These are phyloP conservation scores for Aschersonia sp. DNA, from an alignment of 2,329 filamentous ascomycete species.

Conservation along the genomic window DNA sequence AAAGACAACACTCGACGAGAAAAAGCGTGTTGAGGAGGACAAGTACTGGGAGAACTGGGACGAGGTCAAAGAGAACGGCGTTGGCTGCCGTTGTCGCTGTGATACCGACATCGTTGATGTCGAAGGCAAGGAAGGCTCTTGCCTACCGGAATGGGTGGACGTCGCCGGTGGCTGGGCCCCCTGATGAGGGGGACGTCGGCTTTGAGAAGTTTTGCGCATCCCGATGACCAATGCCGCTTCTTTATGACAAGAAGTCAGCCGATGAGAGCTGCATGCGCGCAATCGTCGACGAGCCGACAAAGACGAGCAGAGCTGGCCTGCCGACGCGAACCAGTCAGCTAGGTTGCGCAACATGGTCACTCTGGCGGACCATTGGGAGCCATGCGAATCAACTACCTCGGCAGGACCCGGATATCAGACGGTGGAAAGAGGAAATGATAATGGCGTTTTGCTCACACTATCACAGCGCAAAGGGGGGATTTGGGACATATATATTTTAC, in stretches of 20 bases:
- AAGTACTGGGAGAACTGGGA: conserved; percentile 91
- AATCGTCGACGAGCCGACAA: neutral
- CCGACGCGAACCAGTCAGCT: neutral
- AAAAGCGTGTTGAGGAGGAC: conserved; percentile 79
- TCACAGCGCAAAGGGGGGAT: neutral
- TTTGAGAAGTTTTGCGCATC: neutral
- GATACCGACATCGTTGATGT: conserved; percentile 97
- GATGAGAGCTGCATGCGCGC: too few relatives aligned
- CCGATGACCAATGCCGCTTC: too few relatives aligned
- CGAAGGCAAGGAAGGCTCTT: conserved; percentile 93
- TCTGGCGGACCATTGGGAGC: too few relatives aligned
- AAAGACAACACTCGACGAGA: conserved; percentile 64
- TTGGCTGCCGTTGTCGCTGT: conserved; percentile 90
- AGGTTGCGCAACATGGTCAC: too few relatives aligned
- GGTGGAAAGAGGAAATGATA: neutral
- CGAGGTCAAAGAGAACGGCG: conserved; percentile 80
- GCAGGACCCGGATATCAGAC: too few relatives aligned
- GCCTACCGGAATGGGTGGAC: conserved; percentile 90
- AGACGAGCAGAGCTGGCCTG: neutral
- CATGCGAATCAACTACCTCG: too few relatives aligned
- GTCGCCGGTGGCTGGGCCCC: conserved; percentile 84
- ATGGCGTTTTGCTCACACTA: neutral
- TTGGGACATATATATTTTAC: neutral
- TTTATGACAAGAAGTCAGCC: too few relatives aligned
- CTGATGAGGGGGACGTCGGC: conserved; percentile 10